These are phyloP conservation scores for Fagopyrum esculentum DNA, from an alignment of 148 eudicot genomes.

Conservation along the genomic window DNA sequence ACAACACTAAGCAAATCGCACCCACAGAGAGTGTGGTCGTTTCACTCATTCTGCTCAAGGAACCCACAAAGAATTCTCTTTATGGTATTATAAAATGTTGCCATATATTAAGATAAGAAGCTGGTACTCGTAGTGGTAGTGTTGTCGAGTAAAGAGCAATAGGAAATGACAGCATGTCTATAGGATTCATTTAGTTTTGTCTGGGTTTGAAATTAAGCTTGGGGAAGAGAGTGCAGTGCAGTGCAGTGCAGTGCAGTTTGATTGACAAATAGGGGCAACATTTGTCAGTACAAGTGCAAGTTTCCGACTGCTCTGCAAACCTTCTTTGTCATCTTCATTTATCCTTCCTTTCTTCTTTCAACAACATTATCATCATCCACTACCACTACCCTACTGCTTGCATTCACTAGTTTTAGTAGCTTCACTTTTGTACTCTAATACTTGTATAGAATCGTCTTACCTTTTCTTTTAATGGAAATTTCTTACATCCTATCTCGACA, in stretches of 20 bases:
- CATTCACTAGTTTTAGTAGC: too few relatives aligned
- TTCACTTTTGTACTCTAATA: too few relatives aligned
- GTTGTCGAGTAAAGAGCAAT: too few relatives aligned
- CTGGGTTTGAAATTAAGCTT: background rate
- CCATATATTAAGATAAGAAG: too few relatives aligned
- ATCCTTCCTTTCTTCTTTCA: background rate
- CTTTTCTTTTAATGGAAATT: too few relatives aligned
- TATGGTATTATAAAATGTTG: too few relatives aligned
- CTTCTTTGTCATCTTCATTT: background rate
- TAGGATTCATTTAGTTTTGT: background rate
- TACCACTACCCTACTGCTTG: background rate
- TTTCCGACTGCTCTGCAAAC: background rate
- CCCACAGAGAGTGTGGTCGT: constrained; percentile 4
- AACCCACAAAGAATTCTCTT: background rate
- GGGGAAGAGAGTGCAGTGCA: background rate
- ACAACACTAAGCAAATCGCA: constrained; percentile 4
- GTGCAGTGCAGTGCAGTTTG: background rate
- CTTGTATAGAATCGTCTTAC: too few relatives aligned
- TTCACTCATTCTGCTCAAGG: background rate
- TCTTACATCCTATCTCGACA: too few relatives aligned
- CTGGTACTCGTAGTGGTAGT: too few relatives aligned
- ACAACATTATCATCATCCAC: background rate
- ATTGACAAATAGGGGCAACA: background rate
- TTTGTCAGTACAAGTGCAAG: background rate
- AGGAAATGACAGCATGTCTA: background rate